phyloP scores from a whole-genome alignment of 345 rosid species.

The Camelina hispida region DNA sequence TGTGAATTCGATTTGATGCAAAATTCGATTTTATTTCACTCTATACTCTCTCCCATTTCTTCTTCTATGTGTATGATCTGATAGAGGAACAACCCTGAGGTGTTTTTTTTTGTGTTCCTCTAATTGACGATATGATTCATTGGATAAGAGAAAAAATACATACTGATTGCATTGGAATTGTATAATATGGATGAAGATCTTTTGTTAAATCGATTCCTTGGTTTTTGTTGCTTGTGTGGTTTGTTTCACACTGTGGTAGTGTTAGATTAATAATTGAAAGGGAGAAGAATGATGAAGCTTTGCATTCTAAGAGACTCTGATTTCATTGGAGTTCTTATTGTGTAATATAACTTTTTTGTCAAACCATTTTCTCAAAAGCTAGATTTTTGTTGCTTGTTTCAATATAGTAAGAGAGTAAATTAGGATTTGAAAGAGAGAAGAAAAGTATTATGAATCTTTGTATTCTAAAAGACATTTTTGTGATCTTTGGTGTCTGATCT shows the following conservation, averaged over 20 bases:
- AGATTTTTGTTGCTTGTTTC: not conserved
- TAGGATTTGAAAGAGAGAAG: not conserved
- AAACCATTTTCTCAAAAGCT: not conserved
- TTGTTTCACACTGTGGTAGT: not conserved
- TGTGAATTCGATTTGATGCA: slow-evolving; percentile 15
- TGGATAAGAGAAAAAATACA: not conserved
- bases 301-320: not conserved
- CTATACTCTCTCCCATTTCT: slow-evolving; percentile 20
- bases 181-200: not conserved
- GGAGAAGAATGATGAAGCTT: not conserved
- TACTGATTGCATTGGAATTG: not conserved
- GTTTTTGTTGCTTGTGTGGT: slow-evolving; percentile 1
- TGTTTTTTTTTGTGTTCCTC: not conserved
- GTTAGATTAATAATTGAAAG: not conserved
- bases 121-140: not conserved
- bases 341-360: not conserved
- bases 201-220: not conserved
- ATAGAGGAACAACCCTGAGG: not conserved
- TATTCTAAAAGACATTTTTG: not conserved
- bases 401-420: slow-evolving; percentile 4
- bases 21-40: not conserved
- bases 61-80: not conserved
- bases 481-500: slow-evolving; percentile 8
- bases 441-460: not conserved
- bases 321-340: no score